Base-by-base conservation (phyloP, 331 rosid species). In the Saraca asoca region DNA sequence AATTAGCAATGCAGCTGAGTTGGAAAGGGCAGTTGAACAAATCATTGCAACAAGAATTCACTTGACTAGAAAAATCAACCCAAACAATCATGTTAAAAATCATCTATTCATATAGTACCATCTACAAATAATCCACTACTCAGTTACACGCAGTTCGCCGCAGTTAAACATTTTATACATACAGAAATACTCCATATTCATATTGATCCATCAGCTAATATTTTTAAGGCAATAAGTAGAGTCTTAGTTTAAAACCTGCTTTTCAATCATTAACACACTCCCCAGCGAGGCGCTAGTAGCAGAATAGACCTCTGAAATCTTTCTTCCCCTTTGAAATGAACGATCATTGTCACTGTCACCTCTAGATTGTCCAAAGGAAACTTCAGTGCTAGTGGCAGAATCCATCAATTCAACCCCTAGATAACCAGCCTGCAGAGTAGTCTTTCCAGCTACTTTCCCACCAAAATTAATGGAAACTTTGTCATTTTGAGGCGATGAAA, bases 301-400 rank as follows among this genome's bases (percentile, higher is more conserved):
- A n/a, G 62, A 63, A 66, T 31, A 31, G 50, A 61, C 69, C 10
- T 54, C 33, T 12, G 34, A 34, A 57, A 44, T 57, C 18, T 15
- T 29, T 20, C 41, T 48, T 44, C 37, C 6, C 7, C 20, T 46
- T 8, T 5, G 45, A 50, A 13, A 44, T 39, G 10, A 7, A 39
- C 11, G 43, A 39, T 39, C 43, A n/a, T 58, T 60, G 0, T 7
- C 46, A 45, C 58, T 56, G 51, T 46, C 38, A 35, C 12, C 48
- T 59, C 12, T 34, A 17, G 31, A 9, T 54, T 20, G 38, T 6
- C 19, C 58, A 24, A 64, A 75, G 5, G 70, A 24, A 42, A 60
- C 45, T 45, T 75, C 74, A 34, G 59, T 43, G 49, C 70, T 75
- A 0, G 62, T 53, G 16, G 66, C 65, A 7, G 75, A 63, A 34